Evolutionary conservation across 768 basidiomycete genomes (phyloP).

Genomic region (Lactifluus hygrophoroides): DNA sequence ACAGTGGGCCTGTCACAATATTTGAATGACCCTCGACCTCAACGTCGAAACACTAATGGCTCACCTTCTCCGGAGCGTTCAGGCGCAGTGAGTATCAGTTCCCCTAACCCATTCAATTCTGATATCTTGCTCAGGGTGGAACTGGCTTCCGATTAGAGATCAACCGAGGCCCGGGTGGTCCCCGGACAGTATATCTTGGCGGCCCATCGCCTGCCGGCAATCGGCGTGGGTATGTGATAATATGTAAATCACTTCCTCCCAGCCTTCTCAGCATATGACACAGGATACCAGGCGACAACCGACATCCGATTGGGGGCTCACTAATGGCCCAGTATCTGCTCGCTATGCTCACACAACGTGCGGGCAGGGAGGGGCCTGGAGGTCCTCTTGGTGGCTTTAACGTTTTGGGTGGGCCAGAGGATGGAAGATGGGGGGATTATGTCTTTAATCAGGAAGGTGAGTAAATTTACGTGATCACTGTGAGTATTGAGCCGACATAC

Average conservation of each 20-base stretch:
- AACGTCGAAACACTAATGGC: not conserved
- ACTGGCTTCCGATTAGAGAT: constrained; percentile 32
- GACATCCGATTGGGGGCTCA: constrained; percentile 43
- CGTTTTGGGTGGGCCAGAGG: constrained; percentile 33
- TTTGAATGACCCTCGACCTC: constrained; percentile 1
- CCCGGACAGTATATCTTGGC: constrained; percentile 33
- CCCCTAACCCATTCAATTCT: constrained; percentile 12
- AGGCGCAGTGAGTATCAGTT: constrained; percentile 10
- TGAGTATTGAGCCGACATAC: not conserved
- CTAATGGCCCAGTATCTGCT: constrained; percentile 70
- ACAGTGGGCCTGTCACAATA: constrained; percentile 11
- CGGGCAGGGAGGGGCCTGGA: constrained; percentile 35
- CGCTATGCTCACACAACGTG: constrained; percentile 41
- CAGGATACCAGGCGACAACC: constrained; percentile 25
- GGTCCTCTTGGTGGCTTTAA: constrained; percentile 34
- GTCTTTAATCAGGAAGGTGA: constrained; percentile 85
- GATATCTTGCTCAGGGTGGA: constrained; percentile 19
- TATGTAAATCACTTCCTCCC: constrained; percentile 18
- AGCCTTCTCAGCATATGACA: constrained; percentile 24
- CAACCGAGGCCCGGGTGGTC: constrained; percentile 26
- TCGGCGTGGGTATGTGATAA: constrained; percentile 18
- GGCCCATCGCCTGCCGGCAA: constrained; percentile 25
- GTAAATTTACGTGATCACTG: constrained; percentile 10
- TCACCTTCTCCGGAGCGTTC: constrained; percentile 2
- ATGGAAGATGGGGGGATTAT: constrained; percentile 79